Base-by-base conservation (phyloP, 2,329 filamentous ascomycete genomes). In the Fusarium sororula region DNA sequence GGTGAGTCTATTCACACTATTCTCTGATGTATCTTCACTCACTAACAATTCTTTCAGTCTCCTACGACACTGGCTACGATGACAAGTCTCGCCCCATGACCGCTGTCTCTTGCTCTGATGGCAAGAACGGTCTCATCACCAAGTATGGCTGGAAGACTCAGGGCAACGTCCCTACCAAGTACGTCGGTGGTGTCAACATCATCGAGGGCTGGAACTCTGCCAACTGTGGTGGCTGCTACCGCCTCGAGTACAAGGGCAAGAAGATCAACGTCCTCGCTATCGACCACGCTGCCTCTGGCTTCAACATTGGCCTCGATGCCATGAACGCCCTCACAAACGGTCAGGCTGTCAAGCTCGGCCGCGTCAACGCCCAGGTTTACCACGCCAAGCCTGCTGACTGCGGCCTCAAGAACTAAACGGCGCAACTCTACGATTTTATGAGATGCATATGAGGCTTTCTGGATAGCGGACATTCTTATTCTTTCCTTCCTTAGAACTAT, bases 61-160 rank as follows among this genome's bases (percentile, higher is more conserved):
- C 91, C 73, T 96, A 91, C 82, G 93, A 95, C 83, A 83, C 84
- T 26, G 90, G 87, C 79, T 96, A 94, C 84, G 93, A 95, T 79
- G 84, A 91, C 72, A 80, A 80, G 51, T 74, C 75, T 68, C 87
- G 90, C 66, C 85, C 88, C 50, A 81, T 95, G 62, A 85, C 82
- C 39, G 81, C 79, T 10, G 87, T 94, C 50, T 81, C 90, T 70
- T 94, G 92, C 88, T 92, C 90, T 38, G 90, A 94, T 79, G 92
- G 92, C 62, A 53, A 71, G 70, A 91, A 93, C 82, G 92, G 92
- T 66, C 86, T 94, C 70, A 89, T 89, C 72, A 90, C 87, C 76
- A 87, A 85, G 77, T 89, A 89, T 83, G 85, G 85, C 76, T 93
- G 88, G 89, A 79, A 82, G 59, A 89, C 82, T 2, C 88, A 90